These are phyloP conservation scores for Tylopilus sp. DNA, from an alignment of 1,284 basidiomycete genomes.

Conservation along the genomic window DNA sequence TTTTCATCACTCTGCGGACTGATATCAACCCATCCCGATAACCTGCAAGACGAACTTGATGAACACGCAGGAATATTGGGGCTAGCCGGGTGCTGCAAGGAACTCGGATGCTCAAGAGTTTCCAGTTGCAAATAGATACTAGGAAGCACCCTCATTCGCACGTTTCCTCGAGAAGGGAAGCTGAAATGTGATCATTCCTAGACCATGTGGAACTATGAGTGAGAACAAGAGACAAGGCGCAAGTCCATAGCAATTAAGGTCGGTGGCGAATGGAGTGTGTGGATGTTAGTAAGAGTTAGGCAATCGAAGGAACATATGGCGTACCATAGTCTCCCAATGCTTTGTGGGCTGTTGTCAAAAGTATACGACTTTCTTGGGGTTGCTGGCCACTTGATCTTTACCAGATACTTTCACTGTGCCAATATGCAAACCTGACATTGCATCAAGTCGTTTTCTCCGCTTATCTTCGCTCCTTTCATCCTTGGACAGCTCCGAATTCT, in stretches of 20 bases:
- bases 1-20: neutral
- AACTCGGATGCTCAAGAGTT: neutral
- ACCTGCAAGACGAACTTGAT: neutral
- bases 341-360: constrained; percentile 54
- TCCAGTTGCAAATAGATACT: neutral
- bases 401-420: constrained; percentile 58
- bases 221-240: neutral
- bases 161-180: too few species aligned
- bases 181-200: too few species aligned
- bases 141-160: neutral
- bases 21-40: neutral
- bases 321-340: neutral
- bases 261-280: neutral
- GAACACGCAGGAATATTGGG: too few species aligned
- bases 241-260: neutral
- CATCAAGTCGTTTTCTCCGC: constrained; percentile 52
- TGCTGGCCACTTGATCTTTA: constrained; percentile 37
- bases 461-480: constrained; percentile 65
- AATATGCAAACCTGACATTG: constrained; percentile 58
- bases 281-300: neutral
- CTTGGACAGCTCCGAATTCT: constrained; percentile 67
- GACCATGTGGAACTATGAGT: neutral
- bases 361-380: constrained; percentile 65
- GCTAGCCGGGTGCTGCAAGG: too few species aligned
- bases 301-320: neutral